Base-by-base conservation (phyloP, 805 yeast genomes). In the Clavispora asparagi region DNA sequence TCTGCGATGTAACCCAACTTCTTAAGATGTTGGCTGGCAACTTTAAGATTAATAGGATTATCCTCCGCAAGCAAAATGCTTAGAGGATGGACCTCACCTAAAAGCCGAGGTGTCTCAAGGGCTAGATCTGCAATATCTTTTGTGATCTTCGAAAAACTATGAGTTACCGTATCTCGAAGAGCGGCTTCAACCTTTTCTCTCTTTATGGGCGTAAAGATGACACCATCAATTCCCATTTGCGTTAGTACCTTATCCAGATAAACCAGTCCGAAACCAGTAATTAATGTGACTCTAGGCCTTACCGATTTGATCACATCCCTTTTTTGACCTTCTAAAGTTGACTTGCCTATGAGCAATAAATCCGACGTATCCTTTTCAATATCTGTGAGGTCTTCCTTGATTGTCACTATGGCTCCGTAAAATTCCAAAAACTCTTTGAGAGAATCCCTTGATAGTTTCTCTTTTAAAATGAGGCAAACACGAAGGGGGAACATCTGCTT, bases 61-160 rank as follows among this genome's bases (percentile, higher is more conserved):
- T 81, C 85, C 52, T 80, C 84, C 4, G 81, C 83, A 6, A 81
- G 61, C 27, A 81, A 57, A 13, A 79, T 74, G 28, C 65, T 58
- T 26, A 81, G 63, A 5, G 83, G 83, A 37, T 48, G 49, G 23
- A 49, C 33, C 13, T 50, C 46, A 3, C 41, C 31, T 39, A 39
- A 27, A 14, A 39, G 41, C 26, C 31, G 27, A 6, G 38, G 16
- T n/a, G 27, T 27, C n/a, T 14, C 32, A 14, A n/a, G n/a, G 8
- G 19, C 27, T 7, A 26, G 3, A 23, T 12, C 17, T 7, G 23
- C 16, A 14, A n/a, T 14, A 5, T 38, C 37, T 14, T 33, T 33
- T 23, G 16, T 17, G 25, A 16, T 11, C 6, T 7, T 25, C 3
- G 31, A 14, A 14, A 27, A n/a, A 13, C n/a, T 26, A 6, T 17